Percentiles rank a stretch among this genome's conserved stretches.
These are phyloP conservation scores for Vachellia collinsii DNA, from an alignment of 306 rosid species.

Conservation along the genomic window DNA sequence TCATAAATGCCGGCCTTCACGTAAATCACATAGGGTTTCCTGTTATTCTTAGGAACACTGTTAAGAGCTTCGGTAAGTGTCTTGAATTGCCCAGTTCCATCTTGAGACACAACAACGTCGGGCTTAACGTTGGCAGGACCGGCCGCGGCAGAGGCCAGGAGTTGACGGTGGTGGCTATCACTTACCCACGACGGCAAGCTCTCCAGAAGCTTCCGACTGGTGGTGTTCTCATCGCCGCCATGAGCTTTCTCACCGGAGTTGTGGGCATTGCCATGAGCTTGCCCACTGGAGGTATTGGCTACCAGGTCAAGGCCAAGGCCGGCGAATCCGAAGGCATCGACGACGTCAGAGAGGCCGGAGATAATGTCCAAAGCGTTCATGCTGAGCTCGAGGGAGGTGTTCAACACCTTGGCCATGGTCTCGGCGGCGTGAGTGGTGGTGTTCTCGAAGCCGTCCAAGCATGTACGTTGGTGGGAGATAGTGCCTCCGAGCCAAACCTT, in stretches of 20 bases:
- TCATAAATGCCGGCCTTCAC: slow-evolving; percentile 69
- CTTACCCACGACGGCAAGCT: slow-evolving; percentile 54
- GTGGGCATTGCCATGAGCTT: not conserved
- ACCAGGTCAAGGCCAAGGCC: not conserved
- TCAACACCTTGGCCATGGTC: slow-evolving; percentile 54
- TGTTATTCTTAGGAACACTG: slow-evolving; percentile 49
- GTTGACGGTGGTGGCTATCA: slow-evolving; percentile 28
- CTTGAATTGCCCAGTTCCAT: slow-evolving; percentile 64
- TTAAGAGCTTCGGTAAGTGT: slow-evolving; percentile 61
- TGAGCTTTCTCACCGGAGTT: not conserved
- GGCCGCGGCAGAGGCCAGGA: not conserved
- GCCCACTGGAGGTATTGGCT: no score
- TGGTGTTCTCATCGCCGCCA: not conserved
- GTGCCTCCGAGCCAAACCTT: slow-evolving; percentile 77
- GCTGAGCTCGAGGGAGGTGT: slow-evolving; percentile 58
- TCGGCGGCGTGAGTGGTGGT: slow-evolving; percentile 54
- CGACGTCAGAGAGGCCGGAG: slow-evolving; percentile 31
- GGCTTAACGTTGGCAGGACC: slow-evolving; percentile 41
- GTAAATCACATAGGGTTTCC: slow-evolving; percentile 62
- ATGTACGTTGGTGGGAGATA: slow-evolving; percentile 66
- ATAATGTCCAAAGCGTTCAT: slow-evolving; percentile 72
- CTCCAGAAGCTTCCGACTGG: slow-evolving; percentile 42
- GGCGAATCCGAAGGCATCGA: slow-evolving; percentile 1
- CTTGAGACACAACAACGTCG: slow-evolving; percentile 68
- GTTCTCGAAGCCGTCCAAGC: slow-evolving; percentile 75